These are phyloP conservation scores for Penicillium nucicola DNA, from an alignment of 495 filamentous ascomycete genomes.

Conservation along the genomic window DNA sequence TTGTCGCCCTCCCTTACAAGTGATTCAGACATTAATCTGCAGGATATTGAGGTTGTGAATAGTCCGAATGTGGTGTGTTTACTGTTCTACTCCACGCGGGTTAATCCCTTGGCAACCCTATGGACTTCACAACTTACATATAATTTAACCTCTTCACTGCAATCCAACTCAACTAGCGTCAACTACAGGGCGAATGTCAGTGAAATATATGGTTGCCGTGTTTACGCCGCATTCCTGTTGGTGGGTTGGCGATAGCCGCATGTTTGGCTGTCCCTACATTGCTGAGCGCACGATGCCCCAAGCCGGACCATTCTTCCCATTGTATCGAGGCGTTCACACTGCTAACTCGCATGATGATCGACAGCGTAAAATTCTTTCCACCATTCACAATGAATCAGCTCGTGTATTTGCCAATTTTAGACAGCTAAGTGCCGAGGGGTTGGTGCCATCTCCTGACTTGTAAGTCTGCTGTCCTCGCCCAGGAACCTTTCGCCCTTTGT, in stretches of 20 bases:
- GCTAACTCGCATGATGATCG: slow-evolving; percentile 16
- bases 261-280: slow-evolving; percentile 19
- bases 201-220: not conserved
- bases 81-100: not conserved
- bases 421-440: not conserved
- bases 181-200: not conserved
- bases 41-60: too few species aligned
- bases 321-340: not conserved
- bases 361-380: slow-evolving; percentile 15
- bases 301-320: not conserved
- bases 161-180: not conserved
- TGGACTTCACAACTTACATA: too few species aligned
- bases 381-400: slow-evolving; percentile 17
- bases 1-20: too few species aligned
- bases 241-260: slow-evolving; percentile 5
- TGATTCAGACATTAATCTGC: too few species aligned
- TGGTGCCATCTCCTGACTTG: slow-evolving; percentile 13
- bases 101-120: slow-evolving; percentile 2
- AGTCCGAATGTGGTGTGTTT: not conserved
- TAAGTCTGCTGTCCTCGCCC: slow-evolving; percentile 10
- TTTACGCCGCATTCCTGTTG: slow-evolving; percentile 15
- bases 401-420: slow-evolving; percentile 10
- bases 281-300: slow-evolving; percentile 7
- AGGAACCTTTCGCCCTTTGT: not conserved
- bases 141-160: not conserved